A percentile compares a stretch with the other conserved stretches of the same genome.
These are phyloP conservation scores for Nissolia schottii DNA, from an alignment of 306 rosid genomes.

Conservation along the genomic window DNA sequence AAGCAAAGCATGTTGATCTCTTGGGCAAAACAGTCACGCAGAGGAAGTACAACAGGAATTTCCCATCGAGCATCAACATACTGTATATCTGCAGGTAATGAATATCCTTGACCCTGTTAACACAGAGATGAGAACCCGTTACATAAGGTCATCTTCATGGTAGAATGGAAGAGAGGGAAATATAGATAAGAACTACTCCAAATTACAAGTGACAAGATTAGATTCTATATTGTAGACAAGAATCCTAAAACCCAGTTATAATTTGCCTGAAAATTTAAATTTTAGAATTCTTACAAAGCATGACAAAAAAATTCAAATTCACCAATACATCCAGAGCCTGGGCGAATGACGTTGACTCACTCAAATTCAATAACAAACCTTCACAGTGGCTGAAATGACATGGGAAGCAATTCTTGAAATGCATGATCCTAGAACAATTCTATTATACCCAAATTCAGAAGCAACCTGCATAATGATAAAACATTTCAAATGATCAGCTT, in stretches of 20 bases:
- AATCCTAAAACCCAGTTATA: background rate
- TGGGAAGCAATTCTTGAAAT: conserved; percentile 84
- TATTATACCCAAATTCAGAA: conserved; percentile 73
- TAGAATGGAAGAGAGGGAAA: background rate
- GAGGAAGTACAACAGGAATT: conserved; percentile 79
- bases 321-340: background rate
- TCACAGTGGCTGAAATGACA: conserved; percentile 80
- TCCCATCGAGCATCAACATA: conserved; percentile 90
- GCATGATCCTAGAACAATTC: conserved; percentile 75
- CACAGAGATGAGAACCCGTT: conserved; percentile 1
- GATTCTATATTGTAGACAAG: background rate
- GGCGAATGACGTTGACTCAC: background rate
- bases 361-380: conserved; percentile 45
- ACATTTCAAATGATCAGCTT: background rate
- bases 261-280: background rate
- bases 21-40: conserved; percentile 78
- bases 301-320: background rate
- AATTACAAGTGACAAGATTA: background rate
- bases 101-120: conserved; percentile 90
- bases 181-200: background rate
- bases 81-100: conserved; percentile 87
- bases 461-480: conserved; percentile 40
- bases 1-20: conserved; percentile 79
- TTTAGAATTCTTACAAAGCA: background rate
- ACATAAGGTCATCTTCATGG: background rate